Evolutionary conservation across 768 basidiomycete genomes (phyloP).

Genomic region (Holtermannia corniformis): DNA sequence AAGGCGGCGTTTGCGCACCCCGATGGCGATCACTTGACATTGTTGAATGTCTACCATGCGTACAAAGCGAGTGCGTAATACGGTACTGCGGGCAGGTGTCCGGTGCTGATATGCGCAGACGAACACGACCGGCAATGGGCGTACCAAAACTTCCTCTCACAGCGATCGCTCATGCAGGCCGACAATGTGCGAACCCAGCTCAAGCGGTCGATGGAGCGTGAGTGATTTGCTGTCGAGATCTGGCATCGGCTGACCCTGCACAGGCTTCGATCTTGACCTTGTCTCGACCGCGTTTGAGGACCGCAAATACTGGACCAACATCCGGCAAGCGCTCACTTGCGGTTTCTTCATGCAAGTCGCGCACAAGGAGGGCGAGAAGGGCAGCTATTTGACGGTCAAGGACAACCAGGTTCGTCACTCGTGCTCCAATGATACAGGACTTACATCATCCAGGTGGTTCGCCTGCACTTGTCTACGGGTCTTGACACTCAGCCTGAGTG

Average conservation of each 20-base stretch:
- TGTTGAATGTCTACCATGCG: constrained; percentile 91
- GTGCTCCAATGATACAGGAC: constrained; percentile 4
- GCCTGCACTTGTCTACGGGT: constrained; percentile 77
- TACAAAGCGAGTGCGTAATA: constrained; percentile 63
- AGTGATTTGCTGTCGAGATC: neutral
- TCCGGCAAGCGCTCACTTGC: constrained; percentile 73
- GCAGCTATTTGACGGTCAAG: constrained; percentile 80
- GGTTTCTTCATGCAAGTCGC: constrained; percentile 99
- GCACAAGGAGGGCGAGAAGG: constrained; percentile 84
- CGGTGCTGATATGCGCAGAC: constrained; percentile 48
- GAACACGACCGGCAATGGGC: constrained; percentile 75
- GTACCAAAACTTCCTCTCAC: constrained; percentile 79
- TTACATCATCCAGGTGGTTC: constrained; percentile 49
- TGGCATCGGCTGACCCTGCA: neutral
- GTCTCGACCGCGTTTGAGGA: constrained; percentile 58
- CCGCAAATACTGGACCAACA: constrained; percentile 59
- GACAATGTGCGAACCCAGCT: constrained; percentile 89
- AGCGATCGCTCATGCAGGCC: constrained; percentile 73
- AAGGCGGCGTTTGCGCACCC: constrained; percentile 82
- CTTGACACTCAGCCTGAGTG: constrained; percentile 80
- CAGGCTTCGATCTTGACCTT: constrained; percentile 62
- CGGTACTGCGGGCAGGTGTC: neutral
- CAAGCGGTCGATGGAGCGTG: constrained; percentile 74
- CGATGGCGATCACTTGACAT: constrained; percentile 89
- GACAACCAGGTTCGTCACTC: constrained; percentile 66